Conservation (phyloP, 1,139 yeast species). For the Pichia sp. region DNA sequence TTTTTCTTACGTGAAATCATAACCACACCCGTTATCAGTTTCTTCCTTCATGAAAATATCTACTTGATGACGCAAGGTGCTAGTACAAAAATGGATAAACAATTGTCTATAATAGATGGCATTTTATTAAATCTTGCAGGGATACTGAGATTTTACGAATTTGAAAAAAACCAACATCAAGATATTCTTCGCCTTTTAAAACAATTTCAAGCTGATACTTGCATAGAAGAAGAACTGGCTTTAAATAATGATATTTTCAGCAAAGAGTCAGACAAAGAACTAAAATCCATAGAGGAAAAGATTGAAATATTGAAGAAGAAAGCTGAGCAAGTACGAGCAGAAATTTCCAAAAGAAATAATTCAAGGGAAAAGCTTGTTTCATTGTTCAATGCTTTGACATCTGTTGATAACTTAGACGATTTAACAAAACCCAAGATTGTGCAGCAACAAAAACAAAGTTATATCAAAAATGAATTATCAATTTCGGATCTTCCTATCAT, state of each 20-base stretch:
- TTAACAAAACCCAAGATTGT: neutral
- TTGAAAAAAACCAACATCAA: conserved; percentile 25
- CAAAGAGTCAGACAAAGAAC: conserved; percentile 39
- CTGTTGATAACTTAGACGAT: conserved; percentile 20
- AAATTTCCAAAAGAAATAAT: conserved; percentile 43
- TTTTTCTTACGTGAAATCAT: neutral
- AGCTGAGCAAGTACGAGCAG: conserved; percentile 39
- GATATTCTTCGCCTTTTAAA: conserved; percentile 19
- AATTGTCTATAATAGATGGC: conserved; percentile 26
- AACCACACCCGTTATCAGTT: no score
- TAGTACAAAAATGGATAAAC: conserved; percentile 23
- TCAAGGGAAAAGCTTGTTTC: conserved; percentile 36
- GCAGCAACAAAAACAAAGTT: conserved; percentile 5
- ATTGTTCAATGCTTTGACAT: conserved; percentile 31
- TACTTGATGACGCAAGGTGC: no score
- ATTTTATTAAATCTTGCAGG: conserved; percentile 26
- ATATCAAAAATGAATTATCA: no score
- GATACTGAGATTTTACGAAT: conserved; percentile 26
- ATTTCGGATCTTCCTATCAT: conserved; percentile 69
- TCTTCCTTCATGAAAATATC: no score
- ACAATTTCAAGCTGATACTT: conserved; percentile 15
- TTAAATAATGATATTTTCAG: conserved; percentile 20
- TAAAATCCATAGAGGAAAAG: conserved; percentile 30
- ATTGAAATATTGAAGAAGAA: conserved; percentile 41
- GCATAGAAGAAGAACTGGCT: conserved; percentile 20